Percentiles rank a stretch among this genome's conserved stretches.
phyloP scores from a whole-genome alignment of 2,329 filamentous ascomycete genomes.

The Arthrobotrys entomopaga region DNA sequence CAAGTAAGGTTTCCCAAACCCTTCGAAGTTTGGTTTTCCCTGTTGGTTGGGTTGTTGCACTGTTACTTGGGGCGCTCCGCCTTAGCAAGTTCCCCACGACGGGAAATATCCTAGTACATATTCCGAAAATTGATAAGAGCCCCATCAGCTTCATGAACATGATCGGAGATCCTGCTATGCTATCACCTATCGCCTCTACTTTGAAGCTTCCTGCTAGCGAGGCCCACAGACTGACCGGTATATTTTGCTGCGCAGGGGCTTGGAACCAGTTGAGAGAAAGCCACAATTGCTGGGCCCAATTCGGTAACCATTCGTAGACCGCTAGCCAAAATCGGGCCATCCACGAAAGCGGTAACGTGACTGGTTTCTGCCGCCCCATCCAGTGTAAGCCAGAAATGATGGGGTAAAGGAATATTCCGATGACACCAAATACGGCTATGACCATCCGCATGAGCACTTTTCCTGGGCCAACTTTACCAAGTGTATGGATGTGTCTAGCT shows the following conservation, averaged over 20 bases:
- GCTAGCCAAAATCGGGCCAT: background rate
- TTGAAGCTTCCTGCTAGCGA: too few relatives aligned
- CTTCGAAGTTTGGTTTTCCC: background rate
- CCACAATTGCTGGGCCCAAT: background rate
- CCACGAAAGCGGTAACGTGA: slow-evolving; percentile 9
- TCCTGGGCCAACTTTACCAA: background rate
- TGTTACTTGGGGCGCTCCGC: background rate
- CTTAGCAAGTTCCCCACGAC: background rate
- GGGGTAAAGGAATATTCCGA: slow-evolving; percentile 11
- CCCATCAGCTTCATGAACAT: background rate
- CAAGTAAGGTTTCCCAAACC: background rate
- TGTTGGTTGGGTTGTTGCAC: too few relatives aligned
- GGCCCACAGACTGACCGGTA: too few relatives aligned
- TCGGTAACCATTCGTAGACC: background rate
- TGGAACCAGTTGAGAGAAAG: background rate
- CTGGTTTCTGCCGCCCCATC: slow-evolving; percentile 16
- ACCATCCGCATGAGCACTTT: background rate
- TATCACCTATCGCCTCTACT: background rate
- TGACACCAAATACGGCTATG: background rate
- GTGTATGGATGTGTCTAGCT: background rate
- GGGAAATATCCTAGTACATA: background rate
- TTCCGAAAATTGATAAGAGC: background rate
- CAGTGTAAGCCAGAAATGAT: slow-evolving; percentile 1
- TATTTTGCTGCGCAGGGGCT: too few relatives aligned
- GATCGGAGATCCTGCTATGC: background rate